Evolutionary conservation across 768 basidiomycete species (phyloP).

Genomic region (Cystofilobasidium capitatum): DNA sequence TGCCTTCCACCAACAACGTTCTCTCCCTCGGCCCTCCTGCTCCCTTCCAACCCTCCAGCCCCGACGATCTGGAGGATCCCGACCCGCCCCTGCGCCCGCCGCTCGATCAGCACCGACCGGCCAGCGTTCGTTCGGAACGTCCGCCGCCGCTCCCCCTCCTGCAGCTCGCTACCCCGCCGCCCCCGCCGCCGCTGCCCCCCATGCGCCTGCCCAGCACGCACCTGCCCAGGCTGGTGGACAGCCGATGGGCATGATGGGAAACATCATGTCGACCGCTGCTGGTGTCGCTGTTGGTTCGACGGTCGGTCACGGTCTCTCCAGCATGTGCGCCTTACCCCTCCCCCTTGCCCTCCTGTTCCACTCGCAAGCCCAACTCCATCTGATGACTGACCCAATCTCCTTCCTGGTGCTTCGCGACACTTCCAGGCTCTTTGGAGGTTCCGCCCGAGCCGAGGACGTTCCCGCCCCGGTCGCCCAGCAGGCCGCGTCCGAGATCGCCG

Average conservation of each 20-base stretch:
- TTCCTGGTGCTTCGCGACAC: background rate
- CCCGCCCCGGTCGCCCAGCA: slow-evolving; percentile 44
- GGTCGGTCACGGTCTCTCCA: slow-evolving; percentile 80
- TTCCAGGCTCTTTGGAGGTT: slow-evolving; percentile 58
- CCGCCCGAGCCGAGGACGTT: slow-evolving; percentile 40
- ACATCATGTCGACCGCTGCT: slow-evolving; percentile 51
- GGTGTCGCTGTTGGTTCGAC: slow-evolving; percentile 80
- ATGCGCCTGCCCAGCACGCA: background rate
- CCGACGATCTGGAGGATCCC: slow-evolving; percentile 55
- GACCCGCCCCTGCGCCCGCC: slow-evolving; percentile 46
- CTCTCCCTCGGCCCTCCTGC: background rate
- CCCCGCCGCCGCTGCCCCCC: background rate
- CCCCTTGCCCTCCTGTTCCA: background rate
- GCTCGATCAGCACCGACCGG: slow-evolving; percentile 43
- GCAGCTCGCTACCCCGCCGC: slow-evolving; percentile 34
- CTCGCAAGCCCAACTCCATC: background rate
- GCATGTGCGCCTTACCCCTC: slow-evolving; percentile 45
- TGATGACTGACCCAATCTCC: background rate
- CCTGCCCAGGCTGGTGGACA: background rate
- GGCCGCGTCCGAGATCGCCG: slow-evolving; percentile 32
- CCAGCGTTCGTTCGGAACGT: slow-evolving; percentile 27
- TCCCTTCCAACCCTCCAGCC: background rate
- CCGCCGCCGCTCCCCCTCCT: slow-evolving; percentile 26
- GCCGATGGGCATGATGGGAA: background rate
- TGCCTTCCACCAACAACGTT: too few relatives aligned